phyloP scores from a whole-genome alignment of 768 basidiomycete genomes.

The Rhodotorula graminis region DNA sequence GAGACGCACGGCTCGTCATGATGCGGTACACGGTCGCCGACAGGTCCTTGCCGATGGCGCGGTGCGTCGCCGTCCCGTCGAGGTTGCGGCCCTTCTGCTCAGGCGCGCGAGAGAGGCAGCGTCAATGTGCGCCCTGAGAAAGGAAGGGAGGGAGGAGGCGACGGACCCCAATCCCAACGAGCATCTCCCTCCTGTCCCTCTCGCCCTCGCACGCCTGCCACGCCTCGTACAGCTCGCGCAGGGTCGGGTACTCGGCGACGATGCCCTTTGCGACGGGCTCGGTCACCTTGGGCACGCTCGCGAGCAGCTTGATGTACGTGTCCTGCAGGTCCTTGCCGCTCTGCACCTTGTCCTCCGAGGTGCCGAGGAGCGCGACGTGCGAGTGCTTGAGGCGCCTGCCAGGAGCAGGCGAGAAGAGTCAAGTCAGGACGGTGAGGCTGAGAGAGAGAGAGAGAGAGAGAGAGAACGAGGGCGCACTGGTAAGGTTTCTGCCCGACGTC shows the following conservation, averaged over 20 bases:
- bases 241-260: conserved; percentile 35
- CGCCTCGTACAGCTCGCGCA: conserved; percentile 36
- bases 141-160: background rate
- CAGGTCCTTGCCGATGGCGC: conserved; percentile 13
- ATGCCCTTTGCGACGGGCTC: conserved; percentile 37
- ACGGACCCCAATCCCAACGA: conserved; percentile 31
- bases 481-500: conserved; percentile 35
- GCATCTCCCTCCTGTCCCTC: conserved; percentile 20
- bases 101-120: background rate
- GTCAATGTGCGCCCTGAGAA: background rate
- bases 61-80: conserved; percentile 29
- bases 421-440: too few relatives aligned
- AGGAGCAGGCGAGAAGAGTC: too few relatives aligned
- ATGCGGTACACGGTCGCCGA: conserved; percentile 23
- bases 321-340: conserved; percentile 37
- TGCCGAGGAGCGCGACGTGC: conserved; percentile 24
- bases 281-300: conserved; percentile 34
- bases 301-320: conserved; percentile 42
- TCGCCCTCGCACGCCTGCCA: conserved; percentile 13
- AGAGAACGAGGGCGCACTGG: conserved; percentile 20
- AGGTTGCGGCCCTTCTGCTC: conserved; percentile 29
- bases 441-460: background rate
- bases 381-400: conserved; percentile 26
- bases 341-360: conserved; percentile 21
- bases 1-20: conserved; percentile 19